phyloP scores from a whole-genome alignment of 306 rosid species.

The Begonia peltatifolia region DNA sequence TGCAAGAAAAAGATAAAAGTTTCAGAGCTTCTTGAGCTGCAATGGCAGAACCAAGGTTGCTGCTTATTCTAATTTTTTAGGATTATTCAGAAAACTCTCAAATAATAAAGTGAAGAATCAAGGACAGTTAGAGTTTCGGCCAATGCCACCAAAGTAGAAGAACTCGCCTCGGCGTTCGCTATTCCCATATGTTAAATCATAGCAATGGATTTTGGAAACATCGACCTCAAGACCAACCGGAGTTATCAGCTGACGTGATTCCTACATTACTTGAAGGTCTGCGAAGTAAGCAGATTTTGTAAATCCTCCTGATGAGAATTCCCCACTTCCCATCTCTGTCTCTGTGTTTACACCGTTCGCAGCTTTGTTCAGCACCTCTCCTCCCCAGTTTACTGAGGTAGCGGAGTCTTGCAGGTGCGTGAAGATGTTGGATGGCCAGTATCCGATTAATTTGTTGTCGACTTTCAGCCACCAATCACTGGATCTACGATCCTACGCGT shows the following conservation, averaged over 20 bases:
- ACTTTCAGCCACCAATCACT: constrained; percentile 87
- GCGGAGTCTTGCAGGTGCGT: constrained; percentile 87
- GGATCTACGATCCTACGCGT: no score
- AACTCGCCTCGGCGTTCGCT: no score
- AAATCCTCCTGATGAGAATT: constrained; percentile 80
- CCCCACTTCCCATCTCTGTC: constrained; percentile 95
- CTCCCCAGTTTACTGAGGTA: constrained; percentile 96
- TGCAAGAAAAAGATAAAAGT: no score
- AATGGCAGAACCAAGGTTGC: no score
- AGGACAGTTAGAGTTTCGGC: no score
- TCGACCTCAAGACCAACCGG: constrained; percentile 12
- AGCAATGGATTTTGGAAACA: no score
- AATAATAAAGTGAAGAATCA: no score
- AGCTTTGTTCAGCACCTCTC: constrained; percentile 75
- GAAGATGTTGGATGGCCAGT: constrained; percentile 92
- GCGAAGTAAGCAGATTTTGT: constrained; percentile 75
- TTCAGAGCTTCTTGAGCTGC: no score
- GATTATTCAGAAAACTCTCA: no score
- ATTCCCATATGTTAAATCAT: no score
- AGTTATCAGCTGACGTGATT: constrained; percentile 64
- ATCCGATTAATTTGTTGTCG: constrained; percentile 66
- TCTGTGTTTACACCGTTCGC: constrained; percentile 72
- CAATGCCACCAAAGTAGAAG: no score
- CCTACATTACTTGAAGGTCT: constrained; percentile 73
- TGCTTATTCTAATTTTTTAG: no score